A percentile compares a stretch with the other conserved stretches of the same genome.
Conservation (phyloP, 805 yeast species). For the Nakazawaea ernobii region DNA sequence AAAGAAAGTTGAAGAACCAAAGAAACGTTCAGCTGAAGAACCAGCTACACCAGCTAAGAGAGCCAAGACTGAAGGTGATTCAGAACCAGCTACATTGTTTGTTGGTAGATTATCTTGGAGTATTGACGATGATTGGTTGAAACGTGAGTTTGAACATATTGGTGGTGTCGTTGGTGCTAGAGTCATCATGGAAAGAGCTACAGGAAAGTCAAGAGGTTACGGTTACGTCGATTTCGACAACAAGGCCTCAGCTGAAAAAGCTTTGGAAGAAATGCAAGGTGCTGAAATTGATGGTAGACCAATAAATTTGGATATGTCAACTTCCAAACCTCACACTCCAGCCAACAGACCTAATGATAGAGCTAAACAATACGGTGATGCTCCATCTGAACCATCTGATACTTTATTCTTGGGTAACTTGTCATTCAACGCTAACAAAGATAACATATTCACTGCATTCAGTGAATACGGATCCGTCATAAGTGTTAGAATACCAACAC, state of each 20-base stretch:
- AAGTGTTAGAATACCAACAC: constrained; percentile 93
- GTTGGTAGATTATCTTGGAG: constrained; percentile 98
- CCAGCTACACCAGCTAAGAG: constrained; percentile 46
- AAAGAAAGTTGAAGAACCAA: constrained; percentile 27
- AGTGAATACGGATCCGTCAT: constrained; percentile 75
- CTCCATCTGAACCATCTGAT: constrained; percentile 88
- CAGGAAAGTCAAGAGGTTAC: constrained; percentile 94
- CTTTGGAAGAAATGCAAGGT: constrained; percentile 81
- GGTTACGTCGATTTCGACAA: constrained; percentile 93
- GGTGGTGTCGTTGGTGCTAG: constrained; percentile 88
- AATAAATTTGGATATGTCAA: constrained; percentile 88
- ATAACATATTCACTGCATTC: constrained; percentile 66
- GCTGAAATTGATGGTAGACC: constrained; percentile 96
- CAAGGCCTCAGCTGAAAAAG: constrained; percentile 77
- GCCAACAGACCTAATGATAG: constrained; percentile 59
- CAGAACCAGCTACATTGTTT: constrained; percentile 82
- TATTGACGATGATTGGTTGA: constrained; percentile 92
- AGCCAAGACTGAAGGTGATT: constrained; percentile 28
- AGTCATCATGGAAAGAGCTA: constrained; percentile 87
- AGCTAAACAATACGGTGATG: constrained; percentile 87
- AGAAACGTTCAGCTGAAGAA: constrained; percentile 37
- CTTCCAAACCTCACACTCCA: constrained; percentile 62
- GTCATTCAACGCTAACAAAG: constrained; percentile 85
- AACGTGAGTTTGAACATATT: constrained; percentile 71
- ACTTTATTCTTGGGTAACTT: constrained; percentile 95